Evolutionary conservation across 2,329 filamentous ascomycete genomes (phyloP).

Genomic region (Pleomassaria siparia): DNA sequence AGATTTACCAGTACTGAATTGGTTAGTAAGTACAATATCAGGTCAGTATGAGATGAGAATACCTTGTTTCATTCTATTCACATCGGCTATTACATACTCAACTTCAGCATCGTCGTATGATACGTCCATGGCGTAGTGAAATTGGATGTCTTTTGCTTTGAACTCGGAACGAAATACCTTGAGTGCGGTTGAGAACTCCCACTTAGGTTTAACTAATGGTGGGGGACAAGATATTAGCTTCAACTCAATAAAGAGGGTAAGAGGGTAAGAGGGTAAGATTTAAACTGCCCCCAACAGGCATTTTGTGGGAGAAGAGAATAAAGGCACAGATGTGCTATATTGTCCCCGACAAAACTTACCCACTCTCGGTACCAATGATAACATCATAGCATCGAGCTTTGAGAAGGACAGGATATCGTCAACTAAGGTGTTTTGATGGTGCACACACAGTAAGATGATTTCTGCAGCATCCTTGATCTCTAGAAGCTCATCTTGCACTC

Average conservation of each 20-base stretch:
- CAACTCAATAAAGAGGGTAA: not conserved
- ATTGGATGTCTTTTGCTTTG: slow-evolving; percentile 40
- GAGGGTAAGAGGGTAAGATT: too few species aligned
- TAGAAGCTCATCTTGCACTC: slow-evolving; percentile 22
- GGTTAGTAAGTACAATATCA: too few species aligned
- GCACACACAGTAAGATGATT: slow-evolving; percentile 47
- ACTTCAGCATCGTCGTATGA: slow-evolving; percentile 43
- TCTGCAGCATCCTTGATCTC: slow-evolving; percentile 40
- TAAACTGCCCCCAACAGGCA: too few species aligned
- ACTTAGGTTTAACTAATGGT: slow-evolving; percentile 35
- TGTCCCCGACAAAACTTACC: too few species aligned
- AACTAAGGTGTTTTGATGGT: slow-evolving; percentile 49
- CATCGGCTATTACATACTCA: slow-evolving; percentile 42
- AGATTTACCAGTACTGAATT: slow-evolving; percentile 48
- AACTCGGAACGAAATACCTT: slow-evolving; percentile 46
- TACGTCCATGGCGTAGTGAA: slow-evolving; percentile 45
- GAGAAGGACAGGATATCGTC: slow-evolving; percentile 52
- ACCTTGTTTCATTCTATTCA: slow-evolving; percentile 43
- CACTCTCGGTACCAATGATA: slow-evolving; percentile 35
- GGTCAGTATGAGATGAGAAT: slow-evolving; percentile 11
- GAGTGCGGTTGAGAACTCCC: slow-evolving; percentile 41
- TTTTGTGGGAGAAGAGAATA: too few species aligned
- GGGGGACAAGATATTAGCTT: slow-evolving; percentile 9
- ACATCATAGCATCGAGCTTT: slow-evolving; percentile 52
- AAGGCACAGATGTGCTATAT: too few species aligned